A percentile compares a stretch with the other conserved stretches of the same genome.
phyloP scores from a whole-genome alignment of 495 filamentous ascomycete species.

The Antarctomyces pellizariae region DNA sequence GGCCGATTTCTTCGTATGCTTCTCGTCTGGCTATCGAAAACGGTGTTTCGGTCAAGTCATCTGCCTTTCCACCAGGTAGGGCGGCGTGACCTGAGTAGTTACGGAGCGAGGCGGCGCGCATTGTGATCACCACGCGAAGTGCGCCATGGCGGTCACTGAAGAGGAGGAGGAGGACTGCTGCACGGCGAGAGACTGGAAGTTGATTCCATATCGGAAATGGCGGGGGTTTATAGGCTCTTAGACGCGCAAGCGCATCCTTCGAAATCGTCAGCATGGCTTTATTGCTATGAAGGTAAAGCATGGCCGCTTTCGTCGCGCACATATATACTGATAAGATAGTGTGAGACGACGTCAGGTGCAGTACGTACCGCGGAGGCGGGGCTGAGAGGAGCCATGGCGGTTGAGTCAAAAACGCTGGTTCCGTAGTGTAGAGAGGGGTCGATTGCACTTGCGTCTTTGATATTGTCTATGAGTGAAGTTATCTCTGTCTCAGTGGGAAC shows the following conservation, averaged over 20 bases:
- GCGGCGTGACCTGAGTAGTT: conserved; percentile 56
- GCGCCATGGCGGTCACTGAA: conserved; percentile 62
- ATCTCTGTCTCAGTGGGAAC: too few species aligned
- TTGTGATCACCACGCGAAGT: conserved; percentile 63
- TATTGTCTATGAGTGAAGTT: too few species aligned
- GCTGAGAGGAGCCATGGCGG: conserved; percentile 31
- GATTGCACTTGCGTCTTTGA: neutral
- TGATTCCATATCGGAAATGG: conserved; percentile 28
- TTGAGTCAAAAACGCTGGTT: conserved; percentile 14
- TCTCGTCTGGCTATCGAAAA: conserved; percentile 65
- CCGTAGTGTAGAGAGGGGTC: neutral
- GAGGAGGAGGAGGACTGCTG: conserved; percentile 65
- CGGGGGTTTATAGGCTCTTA: conserved; percentile 43
- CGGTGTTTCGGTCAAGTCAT: conserved; percentile 22
- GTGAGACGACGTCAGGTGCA: conserved; percentile 1
- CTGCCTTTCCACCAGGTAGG: conserved; percentile 54
- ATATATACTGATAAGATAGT: conserved; percentile 3
- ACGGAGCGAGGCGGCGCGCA: conserved; percentile 52
- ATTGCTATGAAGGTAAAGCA: neutral
- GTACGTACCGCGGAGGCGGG: conserved; percentile 29
- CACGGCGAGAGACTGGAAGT: conserved; percentile 46
- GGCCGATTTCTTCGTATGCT: conserved; percentile 76
- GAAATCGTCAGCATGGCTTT: conserved; percentile 10
- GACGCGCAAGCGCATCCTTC: conserved; percentile 53
- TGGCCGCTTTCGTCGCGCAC: conserved; percentile 1